Conservation (phyloP, 345 rosid species). For the Populus alba region DNA sequence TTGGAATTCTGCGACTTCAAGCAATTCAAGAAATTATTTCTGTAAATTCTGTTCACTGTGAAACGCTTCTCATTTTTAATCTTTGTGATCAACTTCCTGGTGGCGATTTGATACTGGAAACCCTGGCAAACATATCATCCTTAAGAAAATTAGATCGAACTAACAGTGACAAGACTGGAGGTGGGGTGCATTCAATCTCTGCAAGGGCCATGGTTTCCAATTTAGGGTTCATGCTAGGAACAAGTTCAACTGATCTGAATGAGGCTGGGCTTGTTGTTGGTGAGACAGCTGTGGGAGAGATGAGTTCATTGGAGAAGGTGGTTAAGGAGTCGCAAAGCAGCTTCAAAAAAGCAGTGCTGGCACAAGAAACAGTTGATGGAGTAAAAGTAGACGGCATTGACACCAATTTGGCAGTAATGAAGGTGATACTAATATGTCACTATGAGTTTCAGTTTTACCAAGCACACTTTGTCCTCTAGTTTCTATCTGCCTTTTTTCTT, state of each 20-base stretch:
- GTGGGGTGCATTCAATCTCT: slow-evolving; percentile 66
- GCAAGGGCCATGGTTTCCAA: slow-evolving; percentile 74
- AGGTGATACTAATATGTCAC: slow-evolving; percentile 47
- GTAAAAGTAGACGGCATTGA: slow-evolving; percentile 94
- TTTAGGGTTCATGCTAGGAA: slow-evolving; percentile 68
- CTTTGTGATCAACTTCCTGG: slow-evolving; percentile 96
- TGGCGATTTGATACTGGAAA: slow-evolving; percentile 85
- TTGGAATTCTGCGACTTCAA: slow-evolving; percentile 77
- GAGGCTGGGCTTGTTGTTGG: slow-evolving; percentile 65
- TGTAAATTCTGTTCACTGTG: slow-evolving; percentile 34
- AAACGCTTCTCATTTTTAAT: slow-evolving; percentile 76
- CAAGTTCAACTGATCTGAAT: slow-evolving; percentile 48
- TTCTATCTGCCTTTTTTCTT: neutral
- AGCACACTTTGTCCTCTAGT: neutral
- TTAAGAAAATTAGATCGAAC: slow-evolving; percentile 49
- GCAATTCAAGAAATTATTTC: slow-evolving; percentile 69
- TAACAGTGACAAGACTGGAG: slow-evolving; percentile 39
- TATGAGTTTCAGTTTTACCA: slow-evolving; percentile 7
- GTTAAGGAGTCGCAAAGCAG: slow-evolving; percentile 75
- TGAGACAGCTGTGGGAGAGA: slow-evolving; percentile 84
- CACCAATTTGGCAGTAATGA: slow-evolving; percentile 95
- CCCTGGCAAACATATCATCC: slow-evolving; percentile 71
- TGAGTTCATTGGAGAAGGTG: slow-evolving; percentile 70
- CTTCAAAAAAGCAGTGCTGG: slow-evolving; percentile 68
- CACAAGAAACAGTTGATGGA: slow-evolving; percentile 84